Percentiles rank a stretch among this genome's conserved stretches.
phyloP scores from a whole-genome alignment of 768 basidiomycete species.

The Boletus coccyginus region DNA sequence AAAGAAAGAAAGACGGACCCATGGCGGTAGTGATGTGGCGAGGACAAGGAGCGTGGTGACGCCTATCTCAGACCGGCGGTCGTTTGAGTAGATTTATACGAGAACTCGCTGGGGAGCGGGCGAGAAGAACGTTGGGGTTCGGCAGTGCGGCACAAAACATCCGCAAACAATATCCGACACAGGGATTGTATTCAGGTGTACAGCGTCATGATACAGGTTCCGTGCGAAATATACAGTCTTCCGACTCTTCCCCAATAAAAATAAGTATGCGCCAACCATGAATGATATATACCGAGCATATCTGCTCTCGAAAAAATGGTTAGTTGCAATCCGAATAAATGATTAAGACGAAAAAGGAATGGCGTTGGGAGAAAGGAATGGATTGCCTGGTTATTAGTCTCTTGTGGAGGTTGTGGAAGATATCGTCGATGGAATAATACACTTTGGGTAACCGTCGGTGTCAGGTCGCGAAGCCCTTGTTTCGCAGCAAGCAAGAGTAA shows the following conservation, averaged over 20 bases:
- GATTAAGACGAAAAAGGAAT: conserved; percentile 1
- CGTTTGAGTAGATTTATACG: conserved; percentile 32
- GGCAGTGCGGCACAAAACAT: conserved; percentile 21
- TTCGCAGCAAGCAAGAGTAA: conserved; percentile 2
- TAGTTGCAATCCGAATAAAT: conserved; percentile 13
- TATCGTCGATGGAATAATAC: conserved; percentile 20
- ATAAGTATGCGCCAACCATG: conserved; percentile 9
- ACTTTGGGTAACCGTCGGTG: conserved; percentile 11
- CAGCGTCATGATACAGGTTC: conserved; percentile 20
- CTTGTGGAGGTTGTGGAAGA: conserved; percentile 14
- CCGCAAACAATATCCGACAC: conserved; percentile 12
- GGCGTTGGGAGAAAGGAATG: not conserved
- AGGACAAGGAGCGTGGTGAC: conserved; percentile 28
- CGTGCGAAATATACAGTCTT: conserved; percentile 16
- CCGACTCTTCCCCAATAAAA: not conserved
- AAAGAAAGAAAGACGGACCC: conserved; percentile 33
- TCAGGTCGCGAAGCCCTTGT: conserved; percentile 11
- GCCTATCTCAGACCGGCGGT: conserved; percentile 25
- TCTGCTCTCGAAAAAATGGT: conserved; percentile 12
- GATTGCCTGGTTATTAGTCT: conserved; percentile 15
- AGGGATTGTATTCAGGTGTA: conserved; percentile 3
- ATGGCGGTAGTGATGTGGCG: conserved; percentile 22
- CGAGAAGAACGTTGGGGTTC: conserved; percentile 30
- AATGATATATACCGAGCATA: conserved; percentile 17
- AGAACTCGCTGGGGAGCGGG: conserved; percentile 28